These are phyloP conservation scores for Moesziomyces sp. DNA, from an alignment of 1,284 basidiomycete species.

Conservation along the genomic window DNA sequence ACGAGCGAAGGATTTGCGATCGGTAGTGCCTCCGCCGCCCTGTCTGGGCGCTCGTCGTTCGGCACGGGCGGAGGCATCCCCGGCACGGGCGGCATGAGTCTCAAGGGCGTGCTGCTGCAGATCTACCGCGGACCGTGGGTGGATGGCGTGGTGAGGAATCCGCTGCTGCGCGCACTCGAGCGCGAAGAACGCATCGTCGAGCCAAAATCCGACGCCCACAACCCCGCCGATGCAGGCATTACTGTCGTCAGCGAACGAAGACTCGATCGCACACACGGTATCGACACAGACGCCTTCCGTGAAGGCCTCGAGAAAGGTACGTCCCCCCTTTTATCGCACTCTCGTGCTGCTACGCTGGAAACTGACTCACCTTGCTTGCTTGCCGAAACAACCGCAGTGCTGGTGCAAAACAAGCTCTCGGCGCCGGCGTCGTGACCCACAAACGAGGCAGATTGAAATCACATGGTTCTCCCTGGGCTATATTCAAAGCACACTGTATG, in stretches of 20 bases:
- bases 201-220: slow-evolving; percentile 15
- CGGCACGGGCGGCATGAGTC: slow-evolving; percentile 66
- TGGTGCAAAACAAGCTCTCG: slow-evolving; percentile 45
- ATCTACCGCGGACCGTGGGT: slow-evolving; percentile 92
- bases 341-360: neutral
- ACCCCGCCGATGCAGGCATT: slow-evolving; percentile 2
- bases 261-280: slow-evolving; percentile 35
- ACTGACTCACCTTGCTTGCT: neutral
- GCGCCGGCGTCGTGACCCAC: slow-evolving; percentile 21
- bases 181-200: slow-evolving; percentile 41
- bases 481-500: no score
- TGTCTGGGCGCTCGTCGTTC: slow-evolving; percentile 32
- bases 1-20: slow-evolving; percentile 41
- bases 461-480: no score
- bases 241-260: slow-evolving; percentile 14
- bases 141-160: slow-evolving; percentile 91
- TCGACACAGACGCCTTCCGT: slow-evolving; percentile 58
- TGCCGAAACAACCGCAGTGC: slow-evolving; percentile 11
- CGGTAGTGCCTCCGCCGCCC: slow-evolving; percentile 26
- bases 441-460: no score
- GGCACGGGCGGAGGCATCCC: slow-evolving; percentile 59
- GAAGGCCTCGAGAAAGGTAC: slow-evolving; percentile 51
- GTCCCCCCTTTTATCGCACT: slow-evolving; percentile 1
- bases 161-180: slow-evolving; percentile 73
- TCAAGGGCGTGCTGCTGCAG: slow-evolving; percentile 84